A percentile compares a stretch with the other conserved stretches of the same genome.
phyloP scores from a whole-genome alignment of 768 basidiomycete genomes.

The Mycena crocata region DNA sequence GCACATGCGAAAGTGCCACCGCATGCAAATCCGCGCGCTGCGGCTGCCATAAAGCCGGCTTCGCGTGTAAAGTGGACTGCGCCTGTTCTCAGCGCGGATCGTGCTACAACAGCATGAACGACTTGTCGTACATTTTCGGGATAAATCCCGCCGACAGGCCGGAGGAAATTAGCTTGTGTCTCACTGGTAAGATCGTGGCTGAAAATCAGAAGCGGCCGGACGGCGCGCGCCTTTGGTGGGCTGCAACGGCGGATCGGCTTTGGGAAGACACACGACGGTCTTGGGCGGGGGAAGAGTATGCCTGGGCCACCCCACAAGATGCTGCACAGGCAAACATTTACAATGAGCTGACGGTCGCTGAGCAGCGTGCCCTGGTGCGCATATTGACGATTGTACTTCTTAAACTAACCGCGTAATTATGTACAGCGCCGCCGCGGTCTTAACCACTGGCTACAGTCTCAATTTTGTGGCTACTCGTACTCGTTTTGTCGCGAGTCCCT shows the following conservation, averaged over 20 bases:
- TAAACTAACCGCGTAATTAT: background rate
- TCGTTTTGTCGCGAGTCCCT: constrained; percentile 8
- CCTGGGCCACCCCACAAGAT: background rate
- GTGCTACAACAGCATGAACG: constrained; percentile 15
- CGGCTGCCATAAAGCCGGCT: constrained; percentile 9
- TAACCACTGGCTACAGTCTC: constrained; percentile 1
- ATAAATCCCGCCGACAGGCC: background rate
- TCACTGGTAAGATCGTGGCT: background rate
- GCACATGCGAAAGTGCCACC: constrained; percentile 5
- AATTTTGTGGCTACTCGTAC: background rate
- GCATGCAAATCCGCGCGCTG: constrained; percentile 8
- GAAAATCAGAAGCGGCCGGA: constrained; percentile 6
- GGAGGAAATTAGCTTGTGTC: background rate
- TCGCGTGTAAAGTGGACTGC: constrained; percentile 4
- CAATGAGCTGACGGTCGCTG: background rate
- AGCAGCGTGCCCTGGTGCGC: constrained; percentile 10
- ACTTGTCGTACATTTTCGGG: constrained; percentile 13
- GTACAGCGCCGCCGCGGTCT: background rate
- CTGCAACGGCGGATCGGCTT: background rate
- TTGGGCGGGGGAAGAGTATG: background rate
- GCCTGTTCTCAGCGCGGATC: background rate
- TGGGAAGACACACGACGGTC: background rate
- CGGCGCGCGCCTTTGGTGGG: constrained; percentile 11
- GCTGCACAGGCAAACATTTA: background rate
- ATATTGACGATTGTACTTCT: background rate